Evolutionary conservation across 495 filamentous ascomycete genomes (phyloP), one percentile per base, ranked within the genome.

Genomic region (Aspergillus mulundensis): DNA sequence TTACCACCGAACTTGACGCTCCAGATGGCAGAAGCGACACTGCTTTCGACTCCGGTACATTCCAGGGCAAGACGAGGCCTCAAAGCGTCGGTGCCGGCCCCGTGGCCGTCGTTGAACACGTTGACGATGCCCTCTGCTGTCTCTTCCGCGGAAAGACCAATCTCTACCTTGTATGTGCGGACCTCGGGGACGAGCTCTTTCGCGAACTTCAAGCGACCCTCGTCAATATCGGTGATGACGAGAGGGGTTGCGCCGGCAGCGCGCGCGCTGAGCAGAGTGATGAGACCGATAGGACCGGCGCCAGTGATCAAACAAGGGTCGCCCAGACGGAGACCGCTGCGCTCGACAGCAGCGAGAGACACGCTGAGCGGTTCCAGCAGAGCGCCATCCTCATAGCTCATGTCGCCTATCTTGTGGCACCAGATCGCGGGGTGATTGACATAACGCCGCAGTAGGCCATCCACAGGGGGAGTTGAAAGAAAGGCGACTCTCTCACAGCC

Each of bases 21-120:
- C 80, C 88, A 90, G 68, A 97, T 91, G 42, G 90, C 89, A 32
- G 89, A 82, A 19, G 83, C 82, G 64, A 97, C 85, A 67, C 84
- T 88, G 72, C 85, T 89, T 76, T 96, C 90, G n/a, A 94, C 90
- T 21, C 91, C 91, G 0, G 91, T 95, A 74, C 91, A 97, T 74
- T 97, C 91, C 66, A 97, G 68, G 19, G 82, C 87, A 30, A 95
- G 70, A 23, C 86, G 82, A 0, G 90, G 89, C 69, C 91, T 84
- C 62, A 90, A 77, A 18, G 86, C 85, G 14, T 86, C 86, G 28
- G 88, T 84, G 21, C 79, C 72, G 50, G 67, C 64, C 19, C 68
- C 69, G 39, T 72, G 47, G 34, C 71, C 71, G 36, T 77, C 72
- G 46, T 76, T 78, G 55, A 80, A 52, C 10, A 62, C 69, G 59